Evolutionary conservation across 2,329 filamentous ascomycete genomes (phyloP).

Genomic region (Chaetomiaceae sp.): DNA sequence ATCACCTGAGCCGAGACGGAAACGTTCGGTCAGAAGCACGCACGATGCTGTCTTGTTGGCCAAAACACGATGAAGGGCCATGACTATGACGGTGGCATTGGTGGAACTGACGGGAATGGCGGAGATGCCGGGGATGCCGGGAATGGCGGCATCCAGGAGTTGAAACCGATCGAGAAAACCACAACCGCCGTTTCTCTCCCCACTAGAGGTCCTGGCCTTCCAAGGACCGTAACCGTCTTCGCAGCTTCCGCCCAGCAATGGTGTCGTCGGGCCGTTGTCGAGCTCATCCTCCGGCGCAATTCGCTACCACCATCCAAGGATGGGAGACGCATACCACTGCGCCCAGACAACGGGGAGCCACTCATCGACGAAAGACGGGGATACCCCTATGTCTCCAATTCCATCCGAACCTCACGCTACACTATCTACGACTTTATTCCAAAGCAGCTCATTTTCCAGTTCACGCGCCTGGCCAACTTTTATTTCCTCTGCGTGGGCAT

Average conservation of each 20-base stretch:
- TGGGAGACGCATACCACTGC: conserved; percentile 76
- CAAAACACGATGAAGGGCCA: background rate
- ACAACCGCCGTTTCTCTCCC: background rate
- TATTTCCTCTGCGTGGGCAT: conserved; percentile 88
- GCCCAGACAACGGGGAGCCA: conserved; percentile 48
- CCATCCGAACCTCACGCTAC: conserved; percentile 83
- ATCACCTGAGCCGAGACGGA: background rate
- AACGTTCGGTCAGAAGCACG: no score
- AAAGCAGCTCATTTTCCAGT: conserved; percentile 83
- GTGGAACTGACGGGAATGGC: no score
- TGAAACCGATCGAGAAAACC: background rate
- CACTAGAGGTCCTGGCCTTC: background rate
- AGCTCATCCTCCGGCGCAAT: conserved; percentile 60
- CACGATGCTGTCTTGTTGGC: background rate
- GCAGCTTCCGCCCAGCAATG: conserved; percentile 3
- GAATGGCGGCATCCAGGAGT: background rate
- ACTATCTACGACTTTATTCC: conserved; percentile 86
- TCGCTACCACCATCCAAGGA: conserved; percentile 72
- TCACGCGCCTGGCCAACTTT: conserved; percentile 90
- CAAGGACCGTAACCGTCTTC: background rate
- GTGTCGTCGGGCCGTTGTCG: conserved; percentile 33
- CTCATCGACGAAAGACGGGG: conserved; percentile 74
- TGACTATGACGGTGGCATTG: no score
- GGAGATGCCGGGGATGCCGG: background rate
- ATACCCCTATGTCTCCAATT: conserved; percentile 71